phyloP scores from a whole-genome alignment of 352 stramenopile species.

The Phytophthora niederhauseri region DNA sequence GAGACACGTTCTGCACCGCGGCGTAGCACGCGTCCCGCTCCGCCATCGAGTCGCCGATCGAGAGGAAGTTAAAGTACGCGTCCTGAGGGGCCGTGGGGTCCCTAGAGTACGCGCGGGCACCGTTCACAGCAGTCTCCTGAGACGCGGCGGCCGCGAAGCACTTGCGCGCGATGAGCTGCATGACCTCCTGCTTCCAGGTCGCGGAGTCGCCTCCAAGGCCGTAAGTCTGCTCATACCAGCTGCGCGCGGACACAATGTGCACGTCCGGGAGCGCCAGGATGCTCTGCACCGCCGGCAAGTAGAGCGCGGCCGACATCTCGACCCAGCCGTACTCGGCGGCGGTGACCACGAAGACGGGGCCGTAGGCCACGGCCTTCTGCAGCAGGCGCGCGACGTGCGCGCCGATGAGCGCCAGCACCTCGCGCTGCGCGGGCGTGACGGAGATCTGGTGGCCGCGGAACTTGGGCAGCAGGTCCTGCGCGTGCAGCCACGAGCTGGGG shows the following conservation, averaged over 20 bases:
- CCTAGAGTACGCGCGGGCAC: neutral
- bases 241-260: conserved; percentile 86
- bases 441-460: conserved; percentile 77
- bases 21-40: conserved; percentile 85
- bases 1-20: conserved; percentile 60
- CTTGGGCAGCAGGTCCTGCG: conserved; percentile 79
- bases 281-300: conserved; percentile 67
- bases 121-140: conserved; percentile 12
- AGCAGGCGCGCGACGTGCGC: conserved; percentile 70
- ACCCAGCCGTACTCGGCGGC: conserved; percentile 85
- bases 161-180: conserved; percentile 87
- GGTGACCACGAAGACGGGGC: conserved; percentile 87
- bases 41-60: conserved; percentile 87
- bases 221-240: conserved; percentile 89
- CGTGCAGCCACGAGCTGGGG: conserved; percentile 84
- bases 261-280: conserved; percentile 78
- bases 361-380: conserved; percentile 75
- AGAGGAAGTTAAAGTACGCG: conserved; percentile 82
- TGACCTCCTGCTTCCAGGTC: conserved; percentile 87
- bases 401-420: conserved; percentile 63
- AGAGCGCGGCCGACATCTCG: conserved; percentile 82
- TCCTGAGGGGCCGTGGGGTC: conserved; percentile 25
- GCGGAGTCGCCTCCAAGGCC: conserved; percentile 78
- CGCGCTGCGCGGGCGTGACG: conserved; percentile 58
- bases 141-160: conserved; percentile 56